A percentile compares a stretch with the other conserved stretches of the same genome.
These are phyloP conservation scores for Rhamnella rubrinervis DNA, from an alignment of 331 rosid genomes.

Conservation along the genomic window DNA sequence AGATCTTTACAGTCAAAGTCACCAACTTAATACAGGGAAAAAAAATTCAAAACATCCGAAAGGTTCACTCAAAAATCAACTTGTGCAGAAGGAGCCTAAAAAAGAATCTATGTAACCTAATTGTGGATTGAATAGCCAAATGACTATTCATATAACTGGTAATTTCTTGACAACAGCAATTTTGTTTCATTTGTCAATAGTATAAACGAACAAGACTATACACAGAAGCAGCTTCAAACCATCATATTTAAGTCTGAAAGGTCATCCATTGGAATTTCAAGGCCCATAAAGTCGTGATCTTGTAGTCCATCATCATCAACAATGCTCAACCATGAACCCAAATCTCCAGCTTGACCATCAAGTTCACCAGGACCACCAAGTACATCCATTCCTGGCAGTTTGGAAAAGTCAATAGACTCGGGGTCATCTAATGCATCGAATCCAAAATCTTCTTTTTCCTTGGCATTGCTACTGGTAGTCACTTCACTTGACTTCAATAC, in stretches of 20 bases:
- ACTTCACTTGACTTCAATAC: constrained; percentile 57
- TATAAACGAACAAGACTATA: constrained; percentile 84
- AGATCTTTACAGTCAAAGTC: constrained; percentile 84
- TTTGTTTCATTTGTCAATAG: constrained; percentile 78
- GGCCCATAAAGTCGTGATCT: constrained; percentile 92
- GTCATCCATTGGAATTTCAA: constrained; percentile 99
- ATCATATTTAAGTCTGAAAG: constrained; percentile 95
- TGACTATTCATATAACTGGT: constrained; percentile 58
- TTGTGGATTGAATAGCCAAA: constrained; percentile 50
- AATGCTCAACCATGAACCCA: constrained; percentile 92
- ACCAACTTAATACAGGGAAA: constrained; percentile 57
- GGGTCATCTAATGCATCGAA: constrained; percentile 65
- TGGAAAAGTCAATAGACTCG: constrained; percentile 72
- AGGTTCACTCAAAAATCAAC: constrained; percentile 57
- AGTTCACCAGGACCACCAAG: constrained; percentile 78
- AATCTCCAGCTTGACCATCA: constrained; percentile 79
- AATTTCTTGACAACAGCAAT: constrained; percentile 59
- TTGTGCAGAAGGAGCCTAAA: constrained; percentile 42
- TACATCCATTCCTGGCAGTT: constrained; percentile 86
- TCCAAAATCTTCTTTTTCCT: constrained; percentile 58
- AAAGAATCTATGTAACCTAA: constrained; percentile 69
- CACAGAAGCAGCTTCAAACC: constrained; percentile 87
- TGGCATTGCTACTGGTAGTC: constrained; percentile 44
- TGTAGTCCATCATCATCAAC: constrained; percentile 71
- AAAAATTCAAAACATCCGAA: constrained; percentile 68